Evolutionary conservation across 2,329 filamentous ascomycete genomes (phyloP), one percentile per base, ranked within the genome.

Genomic region (Fulvia fulva): DNA sequence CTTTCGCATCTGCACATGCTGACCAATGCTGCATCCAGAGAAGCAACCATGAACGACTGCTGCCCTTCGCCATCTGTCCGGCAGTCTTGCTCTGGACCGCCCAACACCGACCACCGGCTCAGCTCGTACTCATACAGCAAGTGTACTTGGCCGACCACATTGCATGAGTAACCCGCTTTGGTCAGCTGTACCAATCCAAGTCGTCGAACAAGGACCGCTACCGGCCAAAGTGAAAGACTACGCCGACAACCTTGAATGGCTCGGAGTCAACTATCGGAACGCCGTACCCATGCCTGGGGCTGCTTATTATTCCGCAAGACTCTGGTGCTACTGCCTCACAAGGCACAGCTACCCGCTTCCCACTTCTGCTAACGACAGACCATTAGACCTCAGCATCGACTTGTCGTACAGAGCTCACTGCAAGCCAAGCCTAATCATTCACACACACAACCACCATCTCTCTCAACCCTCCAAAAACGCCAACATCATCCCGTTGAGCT

Each of bases 401-500:
- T n/a, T n/a, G n/a, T n/a, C n/a, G n/a, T n/a, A n/a, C n/a, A n/a
- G n/a, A n/a, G n/a, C n/a, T n/a, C n/a, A n/a, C n/a, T n/a, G n/a
- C n/a, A 30, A 30, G 28, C 28, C 28, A 11, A 30, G 28, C n/a
- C n/a, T n/a, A n/a, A n/a, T n/a, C n/a, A n/a, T n/a, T n/a, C n/a
- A n/a, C 1, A 19, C 8, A 16, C 14, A 16, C 16, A 5, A 41
- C 21, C 3, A 47, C 12, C 19, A 23, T 2, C 25, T 11, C 32
- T 12, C 28, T 52, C 50, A 52, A 22, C 50, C 30, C 16, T 45
- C 45, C 60, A 69, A 58, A 58, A 67, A 64, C 41, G 37, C 43
- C 52, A 69, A 5, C 62, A 66, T 55, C 50, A 67, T n/a, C 55
- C 54, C 55, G n/a, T 63, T 53, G 56, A 70, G 69, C 50, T 67